Conservation (phyloP, 805 yeast genomes). For the Wickerhamomyces bovis region DNA sequence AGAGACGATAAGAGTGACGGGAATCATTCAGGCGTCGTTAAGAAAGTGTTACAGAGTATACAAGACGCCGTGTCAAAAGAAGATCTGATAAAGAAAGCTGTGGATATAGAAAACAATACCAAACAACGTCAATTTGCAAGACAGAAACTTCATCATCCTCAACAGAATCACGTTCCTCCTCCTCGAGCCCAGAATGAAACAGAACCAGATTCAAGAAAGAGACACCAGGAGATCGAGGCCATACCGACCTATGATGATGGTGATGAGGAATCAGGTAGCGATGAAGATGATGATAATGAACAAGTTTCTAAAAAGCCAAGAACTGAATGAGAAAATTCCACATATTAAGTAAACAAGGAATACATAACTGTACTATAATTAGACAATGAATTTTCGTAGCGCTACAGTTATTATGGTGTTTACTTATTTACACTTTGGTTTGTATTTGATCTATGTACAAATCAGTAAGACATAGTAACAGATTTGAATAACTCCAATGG, state of each 20-base stretch:
- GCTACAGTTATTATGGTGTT: background rate
- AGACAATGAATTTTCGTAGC: background rate
- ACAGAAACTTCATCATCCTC: slow-evolving; percentile 5
- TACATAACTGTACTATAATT: background rate
- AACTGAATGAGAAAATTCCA: slow-evolving; percentile 2
- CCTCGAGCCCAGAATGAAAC: slow-evolving; percentile 2
- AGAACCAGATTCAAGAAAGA: background rate
- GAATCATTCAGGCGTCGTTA: slow-evolving; percentile 75
- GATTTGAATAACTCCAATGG: slow-evolving; percentile 31
- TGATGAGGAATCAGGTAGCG: background rate
- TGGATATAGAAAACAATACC: slow-evolving; percentile 57
- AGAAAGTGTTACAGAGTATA: slow-evolving; percentile 77
- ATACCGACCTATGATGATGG: slow-evolving; percentile 3
- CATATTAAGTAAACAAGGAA: background rate
- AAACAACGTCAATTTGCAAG: slow-evolving; percentile 41
- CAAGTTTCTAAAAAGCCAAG: slow-evolving; percentile 4
- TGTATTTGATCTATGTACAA: background rate
- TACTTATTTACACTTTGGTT: background rate
- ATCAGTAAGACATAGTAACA: slow-evolving; percentile 18
- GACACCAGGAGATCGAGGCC: background rate
- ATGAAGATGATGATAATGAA: slow-evolving; percentile 8
- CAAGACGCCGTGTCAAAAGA: slow-evolving; percentile 80
- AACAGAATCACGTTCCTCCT: background rate
- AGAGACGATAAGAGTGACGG: slow-evolving; percentile 91
- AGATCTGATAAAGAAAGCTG: slow-evolving; percentile 57